Conservation (phyloP, 345 rosid species). For the Eucalyptus sp. region DNA sequence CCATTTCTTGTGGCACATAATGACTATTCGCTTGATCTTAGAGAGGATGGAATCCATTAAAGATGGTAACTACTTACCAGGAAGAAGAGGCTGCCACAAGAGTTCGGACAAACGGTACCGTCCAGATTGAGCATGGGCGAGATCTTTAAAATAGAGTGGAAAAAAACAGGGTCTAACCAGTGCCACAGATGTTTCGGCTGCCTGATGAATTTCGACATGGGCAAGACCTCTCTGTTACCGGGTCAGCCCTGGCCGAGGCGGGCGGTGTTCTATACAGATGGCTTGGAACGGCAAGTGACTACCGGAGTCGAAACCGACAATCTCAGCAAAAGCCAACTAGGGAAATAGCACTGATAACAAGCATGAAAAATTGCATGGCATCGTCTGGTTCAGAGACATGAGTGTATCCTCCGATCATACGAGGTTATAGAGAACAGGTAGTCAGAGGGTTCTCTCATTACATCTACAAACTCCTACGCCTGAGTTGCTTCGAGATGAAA, state of each 20-base stretch:
- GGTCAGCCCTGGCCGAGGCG: background rate
- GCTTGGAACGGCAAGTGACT: background rate
- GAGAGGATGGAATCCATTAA: rapidly evolving
- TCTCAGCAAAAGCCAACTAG: background rate
- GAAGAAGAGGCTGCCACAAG: background rate
- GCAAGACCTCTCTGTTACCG: background rate
- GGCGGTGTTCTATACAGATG: background rate
- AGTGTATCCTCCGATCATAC: background rate
- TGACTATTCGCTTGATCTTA: background rate
- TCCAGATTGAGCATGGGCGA: background rate
- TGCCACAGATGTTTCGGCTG: background rate
- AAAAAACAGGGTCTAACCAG: background rate
- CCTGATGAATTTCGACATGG: background rate
- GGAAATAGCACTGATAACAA: background rate
- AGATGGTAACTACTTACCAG: background rate
- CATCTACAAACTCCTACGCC: background rate
- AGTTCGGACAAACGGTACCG: background rate
- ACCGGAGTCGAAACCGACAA: background rate
- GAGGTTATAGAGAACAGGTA: background rate
- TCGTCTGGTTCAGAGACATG: background rate
- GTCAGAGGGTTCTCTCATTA: background rate
- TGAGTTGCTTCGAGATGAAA: background rate
- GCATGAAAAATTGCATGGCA: background rate
- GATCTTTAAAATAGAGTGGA: background rate
- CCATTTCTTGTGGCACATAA: background rate